phyloP scores from a whole-genome alignment of 345 rosid species.

The Punica granatum region DNA sequence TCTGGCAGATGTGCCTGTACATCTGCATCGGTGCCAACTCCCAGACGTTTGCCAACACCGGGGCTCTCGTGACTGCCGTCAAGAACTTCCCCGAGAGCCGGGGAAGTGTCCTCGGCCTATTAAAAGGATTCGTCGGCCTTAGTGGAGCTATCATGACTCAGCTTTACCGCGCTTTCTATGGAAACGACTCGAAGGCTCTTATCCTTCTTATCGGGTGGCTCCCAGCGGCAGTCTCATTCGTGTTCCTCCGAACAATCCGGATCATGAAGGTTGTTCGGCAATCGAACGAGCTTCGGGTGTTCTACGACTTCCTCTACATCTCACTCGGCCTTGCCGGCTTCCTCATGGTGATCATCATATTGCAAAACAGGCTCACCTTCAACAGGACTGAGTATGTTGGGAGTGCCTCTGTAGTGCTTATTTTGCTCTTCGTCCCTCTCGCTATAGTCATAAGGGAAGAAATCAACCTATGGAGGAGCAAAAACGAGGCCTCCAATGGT shows the following conservation, averaged over 20 bases:
- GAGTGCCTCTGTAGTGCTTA: slow-evolving; percentile 12
- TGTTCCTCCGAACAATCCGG: slow-evolving; percentile 27
- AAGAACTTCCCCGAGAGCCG: slow-evolving; percentile 28
- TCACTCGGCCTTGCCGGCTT: slow-evolving; percentile 31
- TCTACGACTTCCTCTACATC: slow-evolving; percentile 22
- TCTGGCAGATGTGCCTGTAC: slow-evolving; percentile 34
- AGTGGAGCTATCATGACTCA: slow-evolving; percentile 29
- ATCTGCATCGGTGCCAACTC: slow-evolving; percentile 27
- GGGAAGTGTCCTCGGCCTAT: slow-evolving; percentile 24
- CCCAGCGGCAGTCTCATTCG: slow-evolving; percentile 23
- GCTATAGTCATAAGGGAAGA: slow-evolving; percentile 22
- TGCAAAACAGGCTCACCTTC: slow-evolving; percentile 23
- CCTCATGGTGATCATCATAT: slow-evolving; percentile 23
- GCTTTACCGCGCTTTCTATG: slow-evolving; percentile 27
- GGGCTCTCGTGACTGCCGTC: slow-evolving; percentile 25
- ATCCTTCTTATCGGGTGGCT: slow-evolving; percentile 34
- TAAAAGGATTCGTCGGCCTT: slow-evolving; percentile 29
- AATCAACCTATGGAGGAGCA: slow-evolving; percentile 10
- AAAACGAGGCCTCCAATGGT: not conserved
- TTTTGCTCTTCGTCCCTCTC: slow-evolving; percentile 21
- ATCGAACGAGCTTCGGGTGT: slow-evolving; percentile 21
- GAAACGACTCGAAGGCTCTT: slow-evolving; percentile 23
- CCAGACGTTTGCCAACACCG: slow-evolving; percentile 26
- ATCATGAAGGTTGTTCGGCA: slow-evolving; percentile 16
- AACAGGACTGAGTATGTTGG: slow-evolving; percentile 12